phyloP scores from a whole-genome alignment of 2,329 filamentous ascomycete genomes.

The Elsinoe ampelina region DNA sequence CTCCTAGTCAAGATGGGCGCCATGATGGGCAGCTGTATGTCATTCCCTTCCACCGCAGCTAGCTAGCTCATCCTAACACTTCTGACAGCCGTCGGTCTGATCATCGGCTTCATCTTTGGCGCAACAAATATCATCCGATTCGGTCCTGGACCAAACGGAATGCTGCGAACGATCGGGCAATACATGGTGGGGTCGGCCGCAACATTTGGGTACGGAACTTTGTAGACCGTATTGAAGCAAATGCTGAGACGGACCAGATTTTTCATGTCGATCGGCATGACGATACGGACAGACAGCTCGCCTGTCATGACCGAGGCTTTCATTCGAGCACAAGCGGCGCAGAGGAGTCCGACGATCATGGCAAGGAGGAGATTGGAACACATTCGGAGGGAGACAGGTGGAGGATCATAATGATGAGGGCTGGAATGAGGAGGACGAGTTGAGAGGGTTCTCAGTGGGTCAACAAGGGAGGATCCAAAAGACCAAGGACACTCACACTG shows the following conservation, averaged over 20 bases:
- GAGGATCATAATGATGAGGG: background rate
- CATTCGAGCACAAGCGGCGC: conserved; percentile 52
- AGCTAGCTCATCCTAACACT: conserved; percentile 19
- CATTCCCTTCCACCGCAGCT: conserved; percentile 20
- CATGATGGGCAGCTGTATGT: conserved; percentile 96
- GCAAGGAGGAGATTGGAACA: conserved; percentile 32
- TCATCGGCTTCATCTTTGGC: conserved; percentile 98
- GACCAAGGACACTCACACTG: background rate
- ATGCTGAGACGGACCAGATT: conserved; percentile 45
- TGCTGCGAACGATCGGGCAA: conserved; percentile 88
- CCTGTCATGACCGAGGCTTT: conserved; percentile 68
- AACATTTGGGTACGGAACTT: conserved; percentile 47
- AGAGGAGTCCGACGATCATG: conserved; percentile 60
- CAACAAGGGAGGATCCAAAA: background rate
- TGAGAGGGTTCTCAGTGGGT: background rate
- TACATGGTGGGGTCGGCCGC: conserved; percentile 94
- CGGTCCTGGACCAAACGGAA: conserved; percentile 83
- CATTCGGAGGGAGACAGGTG: background rate
- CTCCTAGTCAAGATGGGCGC: conserved; percentile 87
- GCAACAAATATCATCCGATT: conserved; percentile 84
- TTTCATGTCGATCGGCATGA: conserved; percentile 98
- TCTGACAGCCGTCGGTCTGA: conserved; percentile 71
- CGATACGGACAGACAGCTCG: conserved; percentile 85
- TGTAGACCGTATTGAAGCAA: background rate
- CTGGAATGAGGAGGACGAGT: background rate